phyloP scores from a whole-genome alignment of 2,329 filamentous ascomycete genomes.

The Alternaria triticina region DNA sequence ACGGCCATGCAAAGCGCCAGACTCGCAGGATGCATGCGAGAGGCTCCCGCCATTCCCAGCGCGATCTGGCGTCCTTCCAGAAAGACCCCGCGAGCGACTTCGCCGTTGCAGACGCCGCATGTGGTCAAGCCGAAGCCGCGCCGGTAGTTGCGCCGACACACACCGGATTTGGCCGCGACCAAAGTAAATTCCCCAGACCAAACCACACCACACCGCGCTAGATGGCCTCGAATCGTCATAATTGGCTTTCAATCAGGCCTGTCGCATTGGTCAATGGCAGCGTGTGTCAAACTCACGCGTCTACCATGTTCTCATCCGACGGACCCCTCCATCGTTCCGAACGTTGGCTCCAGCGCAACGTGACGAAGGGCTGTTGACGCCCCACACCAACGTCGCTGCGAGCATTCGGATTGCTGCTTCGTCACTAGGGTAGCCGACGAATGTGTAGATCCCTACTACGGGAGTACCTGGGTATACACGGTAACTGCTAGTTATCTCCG shows the following conservation, averaged over 20 bases:
- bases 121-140: constrained; percentile 19
- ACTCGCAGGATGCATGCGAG: not conserved
- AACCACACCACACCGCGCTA: constrained; percentile 11
- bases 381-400: constrained; percentile 24
- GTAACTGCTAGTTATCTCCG: constrained; percentile 25
- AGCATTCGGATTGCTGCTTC: constrained; percentile 22
- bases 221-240: constrained; percentile 24
- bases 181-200: constrained; percentile 22
- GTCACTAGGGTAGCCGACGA: constrained; percentile 23
- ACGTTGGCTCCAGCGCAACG: constrained; percentile 20
- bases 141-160: constrained; percentile 25
- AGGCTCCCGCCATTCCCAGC: not conserved
- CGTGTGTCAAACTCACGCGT: constrained; percentile 14
- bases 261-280: constrained; percentile 33
- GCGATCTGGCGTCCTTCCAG: constrained; percentile 2
- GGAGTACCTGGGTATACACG: constrained; percentile 25
- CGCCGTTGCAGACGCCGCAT: constrained; percentile 29
- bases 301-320: constrained; percentile 14
- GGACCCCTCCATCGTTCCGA: constrained; percentile 26
- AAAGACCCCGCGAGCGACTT: not conserved
- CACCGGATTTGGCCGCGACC: constrained; percentile 17
- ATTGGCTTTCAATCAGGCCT: constrained; percentile 20
- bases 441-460: constrained; percentile 20
- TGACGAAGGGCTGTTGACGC: constrained; percentile 12
- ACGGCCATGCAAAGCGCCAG: not conserved